These are phyloP conservation scores for Fraxinus greggii DNA, from an alignment of 305 asterid genomes.

Conservation along the genomic window DNA sequence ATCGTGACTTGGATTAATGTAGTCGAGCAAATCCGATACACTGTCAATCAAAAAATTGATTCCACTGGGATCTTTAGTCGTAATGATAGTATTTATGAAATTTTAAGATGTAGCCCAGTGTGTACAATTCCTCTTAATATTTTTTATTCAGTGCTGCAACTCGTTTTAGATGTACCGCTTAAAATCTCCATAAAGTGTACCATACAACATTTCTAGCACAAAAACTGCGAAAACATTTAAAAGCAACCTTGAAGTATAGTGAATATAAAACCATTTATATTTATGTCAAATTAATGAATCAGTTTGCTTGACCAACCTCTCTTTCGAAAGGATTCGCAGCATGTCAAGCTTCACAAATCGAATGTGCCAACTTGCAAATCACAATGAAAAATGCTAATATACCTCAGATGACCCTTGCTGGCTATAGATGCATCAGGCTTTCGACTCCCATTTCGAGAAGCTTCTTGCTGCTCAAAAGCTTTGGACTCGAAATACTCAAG, in stretches of 20 bases:
- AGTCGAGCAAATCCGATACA: slow-evolving; percentile 97
- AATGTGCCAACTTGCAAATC: slow-evolving; percentile 19
- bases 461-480: slow-evolving; percentile 98
- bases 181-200: not conserved
- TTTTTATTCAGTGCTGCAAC: not conserved
- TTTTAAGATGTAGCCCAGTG: not conserved
- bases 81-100: not conserved
- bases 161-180: not conserved
- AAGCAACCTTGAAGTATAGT: not conserved
- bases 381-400: slow-evolving; percentile 23
- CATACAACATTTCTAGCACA: not conserved
- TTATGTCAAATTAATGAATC: not conserved
- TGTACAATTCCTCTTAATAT: not conserved
- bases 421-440: slow-evolving; percentile 98
- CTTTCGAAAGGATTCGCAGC: not conserved
- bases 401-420: slow-evolving; percentile 99
- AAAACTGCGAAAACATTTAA: not conserved
- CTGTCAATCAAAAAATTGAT: slow-evolving; percentile 42
- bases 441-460: slow-evolving; percentile 93
- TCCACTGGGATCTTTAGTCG: slow-evolving; percentile 17
- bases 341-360: not conserved
- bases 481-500: slow-evolving; percentile 95
- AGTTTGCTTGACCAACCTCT: not conserved
- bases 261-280: not conserved
- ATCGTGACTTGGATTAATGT: slow-evolving; percentile 84